Conservation (phyloP, 331 rosid genomes). For the Rosa hybrid region DNA sequence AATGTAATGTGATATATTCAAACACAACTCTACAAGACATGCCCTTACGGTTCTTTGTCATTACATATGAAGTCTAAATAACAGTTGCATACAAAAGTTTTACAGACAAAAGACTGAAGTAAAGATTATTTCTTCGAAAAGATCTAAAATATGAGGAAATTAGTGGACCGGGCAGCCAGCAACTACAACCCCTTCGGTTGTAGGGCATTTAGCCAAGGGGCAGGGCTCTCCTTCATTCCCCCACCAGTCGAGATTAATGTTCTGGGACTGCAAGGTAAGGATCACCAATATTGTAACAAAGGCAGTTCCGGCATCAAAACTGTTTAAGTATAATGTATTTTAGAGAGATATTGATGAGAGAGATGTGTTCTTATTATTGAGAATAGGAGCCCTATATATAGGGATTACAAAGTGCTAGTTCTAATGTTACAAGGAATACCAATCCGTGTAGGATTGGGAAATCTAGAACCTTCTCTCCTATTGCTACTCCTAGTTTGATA, state of each 20-base stretch:
- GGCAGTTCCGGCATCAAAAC: constrained; percentile 86
- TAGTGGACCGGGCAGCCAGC: constrained; percentile 56
- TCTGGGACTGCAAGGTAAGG: constrained; percentile 43
- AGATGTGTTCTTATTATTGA: too few species aligned
- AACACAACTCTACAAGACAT: background rate
- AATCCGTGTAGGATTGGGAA: too few species aligned
- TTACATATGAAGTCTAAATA: background rate
- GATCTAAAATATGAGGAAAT: background rate
- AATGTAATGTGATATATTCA: background rate
- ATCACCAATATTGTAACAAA: constrained; percentile 68
- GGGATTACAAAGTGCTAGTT: too few species aligned
- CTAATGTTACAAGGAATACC: too few species aligned
- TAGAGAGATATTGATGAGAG: too few species aligned
- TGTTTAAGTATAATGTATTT: too few species aligned
- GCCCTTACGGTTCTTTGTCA: background rate
- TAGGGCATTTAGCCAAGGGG: constrained; percentile 78
- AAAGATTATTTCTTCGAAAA: background rate
- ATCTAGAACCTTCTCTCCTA: too few species aligned
- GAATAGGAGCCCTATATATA: too few species aligned
- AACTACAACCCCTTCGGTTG: constrained; percentile 50
- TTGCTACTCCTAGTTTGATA: too few species aligned
- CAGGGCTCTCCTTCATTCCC: constrained; percentile 67
- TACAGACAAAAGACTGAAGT: background rate
- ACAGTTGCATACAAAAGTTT: background rate
- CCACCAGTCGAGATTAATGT: constrained; percentile 59